Percentiles rank a stretch among this genome's conserved stretches.
Evolutionary conservation across 306 rosid genomes (phyloP).

Genomic region (Nissolia schottii): DNA sequence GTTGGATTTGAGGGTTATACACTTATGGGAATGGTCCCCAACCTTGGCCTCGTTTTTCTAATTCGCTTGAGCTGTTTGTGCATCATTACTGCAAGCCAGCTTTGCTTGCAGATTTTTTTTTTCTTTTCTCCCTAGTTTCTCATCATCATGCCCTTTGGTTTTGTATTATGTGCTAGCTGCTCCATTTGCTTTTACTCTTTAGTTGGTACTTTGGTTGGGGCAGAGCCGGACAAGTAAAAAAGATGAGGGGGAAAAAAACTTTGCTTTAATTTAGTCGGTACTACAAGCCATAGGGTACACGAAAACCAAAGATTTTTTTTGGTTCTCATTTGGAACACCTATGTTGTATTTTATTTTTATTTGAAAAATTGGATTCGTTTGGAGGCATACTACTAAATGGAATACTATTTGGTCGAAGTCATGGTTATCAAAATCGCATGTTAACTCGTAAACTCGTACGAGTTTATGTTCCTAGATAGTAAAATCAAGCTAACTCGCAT

Average conservation of each 20-base stretch:
- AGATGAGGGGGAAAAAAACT: not conserved
- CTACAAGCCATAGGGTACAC: not conserved
- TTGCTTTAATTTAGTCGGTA: not conserved
- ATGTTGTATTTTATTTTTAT: too few species aligned
- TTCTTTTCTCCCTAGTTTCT: not conserved
- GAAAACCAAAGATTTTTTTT: not conserved
- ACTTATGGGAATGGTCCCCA: slow-evolving; percentile 23
- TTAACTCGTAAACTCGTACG: too few species aligned
- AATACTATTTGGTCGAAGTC: too few species aligned
- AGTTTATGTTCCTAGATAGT: too few species aligned
- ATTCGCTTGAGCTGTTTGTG: not conserved
- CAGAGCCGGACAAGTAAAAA: not conserved
- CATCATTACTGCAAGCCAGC: slow-evolving; percentile 18
- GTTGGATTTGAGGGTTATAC: not conserved
- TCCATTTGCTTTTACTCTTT: slow-evolving; percentile 5
- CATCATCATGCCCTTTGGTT: not conserved
- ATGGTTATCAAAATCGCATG: too few species aligned
- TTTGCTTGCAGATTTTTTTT: not conserved
- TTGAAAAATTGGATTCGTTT: too few species aligned
- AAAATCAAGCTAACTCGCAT: too few species aligned
- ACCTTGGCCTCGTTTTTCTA: not conserved
- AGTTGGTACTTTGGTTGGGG: slow-evolving; percentile 17
- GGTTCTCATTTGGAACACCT: too few species aligned
- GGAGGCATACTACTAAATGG: too few species aligned
- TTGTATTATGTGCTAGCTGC: slow-evolving; percentile 7